Conservation (phyloP, 2,329 filamentous ascomycete species). For the Fusarium graminum region DNA sequence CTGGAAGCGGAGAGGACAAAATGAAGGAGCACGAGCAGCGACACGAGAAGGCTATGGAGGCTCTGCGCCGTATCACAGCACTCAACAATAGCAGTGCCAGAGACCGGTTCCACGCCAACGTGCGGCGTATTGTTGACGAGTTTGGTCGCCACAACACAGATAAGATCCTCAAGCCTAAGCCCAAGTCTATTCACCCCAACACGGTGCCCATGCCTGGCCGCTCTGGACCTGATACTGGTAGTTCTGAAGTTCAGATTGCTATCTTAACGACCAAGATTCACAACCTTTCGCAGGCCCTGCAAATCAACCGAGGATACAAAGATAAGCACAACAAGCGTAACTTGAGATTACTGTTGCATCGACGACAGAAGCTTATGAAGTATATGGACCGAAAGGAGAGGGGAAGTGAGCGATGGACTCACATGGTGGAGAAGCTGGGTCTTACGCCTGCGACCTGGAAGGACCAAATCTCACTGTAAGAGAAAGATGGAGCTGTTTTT, state of each 20-base stretch:
- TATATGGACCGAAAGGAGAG: conserved; percentile 92
- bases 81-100: conserved; percentile 82
- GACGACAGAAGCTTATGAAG: conserved; percentile 85
- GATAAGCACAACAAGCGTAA: conserved; percentile 97
- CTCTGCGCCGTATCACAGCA: conserved; percentile 82
- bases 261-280: conserved; percentile 96
- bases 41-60: conserved; percentile 78
- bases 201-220: conserved; percentile 64
- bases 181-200: conserved; percentile 60
- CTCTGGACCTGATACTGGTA: conserved; percentile 92
- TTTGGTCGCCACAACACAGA: conserved; percentile 96
- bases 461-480: conserved; percentile 76
- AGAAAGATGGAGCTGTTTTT: conserved; percentile 45
- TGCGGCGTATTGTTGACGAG: conserved; percentile 83
- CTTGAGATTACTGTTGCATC: conserved; percentile 85
- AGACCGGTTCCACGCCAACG: conserved; percentile 84
- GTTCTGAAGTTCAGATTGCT: conserved; percentile 96
- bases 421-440: conserved; percentile 86
- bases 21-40: conserved; percentile 62
- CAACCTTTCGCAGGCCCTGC: conserved; percentile 78
- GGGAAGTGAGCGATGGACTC: conserved; percentile 89
- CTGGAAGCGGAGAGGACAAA: conserved; percentile 54
- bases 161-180: conserved; percentile 71
- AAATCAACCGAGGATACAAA: conserved; percentile 76
- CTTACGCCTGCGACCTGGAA: conserved; percentile 91